Percentiles rank a stretch among this genome's conserved stretches.
Evolutionary conservation across 2,329 filamentous ascomycete genomes (phyloP).

Genomic region (Pseudocercospora fuligena): DNA sequence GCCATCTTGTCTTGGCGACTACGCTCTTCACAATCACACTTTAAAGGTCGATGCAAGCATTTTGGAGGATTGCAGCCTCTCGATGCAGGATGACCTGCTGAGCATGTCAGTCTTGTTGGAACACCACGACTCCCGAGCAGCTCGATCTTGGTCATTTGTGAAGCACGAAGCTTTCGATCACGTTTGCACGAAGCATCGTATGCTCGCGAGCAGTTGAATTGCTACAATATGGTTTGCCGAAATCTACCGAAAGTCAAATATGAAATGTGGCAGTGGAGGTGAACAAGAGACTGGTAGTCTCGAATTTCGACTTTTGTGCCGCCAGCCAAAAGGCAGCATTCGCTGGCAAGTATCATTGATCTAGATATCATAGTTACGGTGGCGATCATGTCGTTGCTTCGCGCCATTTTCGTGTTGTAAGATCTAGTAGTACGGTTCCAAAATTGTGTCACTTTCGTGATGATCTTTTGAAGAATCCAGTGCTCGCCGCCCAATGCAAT

Average conservation of each 20-base stretch:
- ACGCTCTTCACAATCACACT: too few relatives aligned
- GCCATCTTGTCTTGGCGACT: too few relatives aligned
- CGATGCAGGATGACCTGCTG: too few relatives aligned
- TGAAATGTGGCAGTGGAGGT: not conserved
- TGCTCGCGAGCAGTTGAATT: not conserved
- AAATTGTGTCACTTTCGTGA: not conserved
- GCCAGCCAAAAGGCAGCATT: conserved; percentile 1
- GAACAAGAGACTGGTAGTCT: not conserved
- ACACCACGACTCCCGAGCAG: too few relatives aligned
- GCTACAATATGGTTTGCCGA: not conserved
- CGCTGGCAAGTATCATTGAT: not conserved
- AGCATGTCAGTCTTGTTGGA: too few relatives aligned
- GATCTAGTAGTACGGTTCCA: not conserved
- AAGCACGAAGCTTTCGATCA: too few relatives aligned
- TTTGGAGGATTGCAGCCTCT: too few relatives aligned
- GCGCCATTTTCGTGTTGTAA: not conserved
- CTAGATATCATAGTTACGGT: not conserved
- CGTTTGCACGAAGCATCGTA: too few relatives aligned
- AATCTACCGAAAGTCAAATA: not conserved
- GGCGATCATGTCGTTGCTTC: not conserved
- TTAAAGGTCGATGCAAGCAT: too few relatives aligned
- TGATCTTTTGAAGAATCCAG: not conserved
- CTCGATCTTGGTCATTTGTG: too few relatives aligned
- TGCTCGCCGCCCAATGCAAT: conserved; percentile 6
- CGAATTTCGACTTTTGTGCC: not conserved